Evolutionary conservation across 1,139 yeast species (phyloP), one percentile per base, ranked within the genome.

Genomic region (Saccharomycopsis crataegensis): DNA sequence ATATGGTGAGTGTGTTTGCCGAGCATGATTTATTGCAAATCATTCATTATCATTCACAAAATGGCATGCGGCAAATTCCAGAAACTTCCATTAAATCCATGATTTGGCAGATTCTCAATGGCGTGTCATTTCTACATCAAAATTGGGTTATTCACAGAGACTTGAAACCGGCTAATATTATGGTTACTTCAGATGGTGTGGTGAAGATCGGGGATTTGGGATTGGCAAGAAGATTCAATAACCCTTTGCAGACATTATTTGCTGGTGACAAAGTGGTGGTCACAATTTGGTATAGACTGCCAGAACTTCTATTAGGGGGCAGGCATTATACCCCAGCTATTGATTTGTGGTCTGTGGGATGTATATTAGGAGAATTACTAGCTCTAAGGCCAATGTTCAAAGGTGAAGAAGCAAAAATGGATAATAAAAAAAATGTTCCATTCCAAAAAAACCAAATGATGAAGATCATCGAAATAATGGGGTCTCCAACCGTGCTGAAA

Each of bases 221-320:
- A 1, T 74, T 93, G 45, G 99, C 99, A 0, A 76, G 99, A 57
- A 82, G 88, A 61, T 93, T 91, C 69, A 85, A 86, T 60, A 88
- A 89, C 62, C 96, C 96, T 11, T 68, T 93, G 43, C 98, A 93
- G 65, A 83, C 96, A 46, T 73, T 94, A 33, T 93, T 87, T 64
- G 80, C 94, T 9, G 98, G 98, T 37, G 99, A 93, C 68, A 93
- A 93, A 69, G 97, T 94, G 17, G 99, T 93, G 53, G 99, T 93
- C 8, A 93, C 99, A 0, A 93, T 93, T 57, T 93, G 99, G 99
- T 93, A 93, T 67, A 76, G 99, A 60, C 97, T 99, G 0, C 98
- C 99, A 0, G 99, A 93, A 66, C 72, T 93, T 47, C 72, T 93
- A 43, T 70, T 93, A 43, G 99, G 99, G 0, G 90, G 96, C 1